Evolutionary conservation across 371 early-diverging fungal species (phyloP), one percentile per base, ranked within the genome.

Genomic region (Rhizomucor pusillus): DNA sequence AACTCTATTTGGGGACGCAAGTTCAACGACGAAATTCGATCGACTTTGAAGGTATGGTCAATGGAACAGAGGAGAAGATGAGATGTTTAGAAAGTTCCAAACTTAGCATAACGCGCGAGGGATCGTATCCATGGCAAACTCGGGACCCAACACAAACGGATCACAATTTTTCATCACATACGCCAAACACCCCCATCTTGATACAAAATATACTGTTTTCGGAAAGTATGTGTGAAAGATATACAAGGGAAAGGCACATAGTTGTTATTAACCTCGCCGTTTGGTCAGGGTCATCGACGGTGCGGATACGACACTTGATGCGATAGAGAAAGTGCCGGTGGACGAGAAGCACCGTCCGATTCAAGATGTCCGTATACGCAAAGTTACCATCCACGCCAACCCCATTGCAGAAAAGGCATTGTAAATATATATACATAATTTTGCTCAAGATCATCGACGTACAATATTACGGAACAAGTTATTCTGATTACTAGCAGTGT

Each of bases 161-260:
- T 93, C 94, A 0, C 96, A 97, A 63, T 97, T 95, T 68, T 97
- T 94, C 69, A 94, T 97, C 50, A 91, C 90, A 1, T 92, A 92
- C 56, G 80, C 73, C 29, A 90, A 89, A 49, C 89, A 88, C 52
- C 78, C 87, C 4, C 93, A 92, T 65, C 75, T 97, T 24, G 94
- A 97, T 68, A 84, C 89, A 34, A 92, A 92, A 62, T 90, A 97
- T 64, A 93, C 95, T 1, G 90, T 95, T 10, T 94, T 97, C 80
- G 98, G 93, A 54, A 93, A 93, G 86, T 89, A 81, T 60, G 84
- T 77, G 1, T 36, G 14, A 24, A 19, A 37, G 37, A 14, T 11
- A 9, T 37, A 37, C 37, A 37, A 37, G 14, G 37, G 37, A 37
- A 37, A 14, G 37, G 14, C 9, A 37, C 9, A 37, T 9, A 24